These are phyloP conservation scores for Lasiodiplodia sp. DNA, from an alignment of 2,329 filamentous ascomycete genomes.

Conservation along the genomic window DNA sequence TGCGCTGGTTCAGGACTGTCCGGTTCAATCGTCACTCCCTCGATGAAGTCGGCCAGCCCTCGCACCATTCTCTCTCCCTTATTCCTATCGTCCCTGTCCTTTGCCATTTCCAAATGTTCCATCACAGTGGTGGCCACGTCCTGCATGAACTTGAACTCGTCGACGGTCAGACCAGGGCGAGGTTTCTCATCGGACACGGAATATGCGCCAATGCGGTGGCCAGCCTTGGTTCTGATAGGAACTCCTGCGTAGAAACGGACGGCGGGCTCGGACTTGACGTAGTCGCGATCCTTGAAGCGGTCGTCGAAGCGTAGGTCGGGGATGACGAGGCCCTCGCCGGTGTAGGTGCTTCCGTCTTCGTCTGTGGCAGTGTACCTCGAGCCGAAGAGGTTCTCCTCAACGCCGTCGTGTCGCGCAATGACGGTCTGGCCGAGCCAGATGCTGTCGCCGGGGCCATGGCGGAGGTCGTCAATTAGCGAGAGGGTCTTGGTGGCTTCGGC, in stretches of 20 bases:
- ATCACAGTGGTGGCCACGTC: constrained; percentile 58
- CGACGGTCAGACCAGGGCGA: constrained; percentile 57
- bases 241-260: constrained; percentile 64
- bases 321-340: constrained; percentile 35
- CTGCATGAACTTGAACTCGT: constrained; percentile 62
- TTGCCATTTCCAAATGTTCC: constrained; percentile 36
- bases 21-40: constrained; percentile 32
- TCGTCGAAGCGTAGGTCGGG: constrained; percentile 43
- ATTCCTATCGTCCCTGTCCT: constrained; percentile 32
- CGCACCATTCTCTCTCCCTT: constrained; percentile 43
- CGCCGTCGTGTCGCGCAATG: constrained; percentile 38
- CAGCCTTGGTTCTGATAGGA: constrained; percentile 65
- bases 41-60: constrained; percentile 41
- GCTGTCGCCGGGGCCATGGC: constrained; percentile 27
- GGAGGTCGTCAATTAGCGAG: constrained; percentile 34
- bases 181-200: constrained; percentile 66
- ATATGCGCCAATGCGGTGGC: constrained; percentile 67
- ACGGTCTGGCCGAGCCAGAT: constrained; percentile 43
- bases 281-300: constrained; percentile 48
- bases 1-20: constrained; percentile 21
- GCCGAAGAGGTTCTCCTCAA: constrained; percentile 30
- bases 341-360: constrained; percentile 14
- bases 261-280: constrained; percentile 36
- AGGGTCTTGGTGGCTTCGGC: constrained; percentile 46
- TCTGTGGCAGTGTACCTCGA: constrained; percentile 25